A percentile compares a stretch with the other conserved stretches of the same genome.
Evolutionary conservation across 371 early-diverging fungal species (phyloP).

Genomic region (Mortierella sp.): DNA sequence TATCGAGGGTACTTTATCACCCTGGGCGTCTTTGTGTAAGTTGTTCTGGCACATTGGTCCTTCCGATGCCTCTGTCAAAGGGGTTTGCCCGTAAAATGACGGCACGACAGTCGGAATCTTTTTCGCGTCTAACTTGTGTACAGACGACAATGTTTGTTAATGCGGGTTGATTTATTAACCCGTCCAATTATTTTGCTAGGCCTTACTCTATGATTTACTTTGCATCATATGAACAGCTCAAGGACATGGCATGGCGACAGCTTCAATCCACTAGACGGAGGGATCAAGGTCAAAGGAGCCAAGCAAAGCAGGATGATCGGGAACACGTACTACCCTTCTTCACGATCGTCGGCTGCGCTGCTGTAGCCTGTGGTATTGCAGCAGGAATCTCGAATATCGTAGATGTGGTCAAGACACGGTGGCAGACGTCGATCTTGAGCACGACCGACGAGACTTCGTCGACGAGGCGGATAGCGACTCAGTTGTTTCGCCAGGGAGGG

Average conservation of each 20-base stretch:
- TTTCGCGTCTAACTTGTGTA: no score
- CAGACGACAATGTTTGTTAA: background rate
- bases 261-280: background rate
- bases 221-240: conserved; percentile 82
- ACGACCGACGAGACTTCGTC: conserved; percentile 41
- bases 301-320: background rate
- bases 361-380: conserved; percentile 71
- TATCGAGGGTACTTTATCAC: conserved; percentile 82
- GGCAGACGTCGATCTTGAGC: conserved; percentile 72
- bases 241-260: conserved; percentile 57
- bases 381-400: conserved; percentile 75
- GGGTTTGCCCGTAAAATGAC: background rate
- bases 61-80: background rate
- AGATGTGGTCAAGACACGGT: conserved; percentile 89
- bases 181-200: conserved; percentile 21
- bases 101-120: background rate
- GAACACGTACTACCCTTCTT: conserved; percentile 58
- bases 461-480: conserved; percentile 58
- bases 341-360: conserved; percentile 72
- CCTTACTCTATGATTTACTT: conserved; percentile 80
- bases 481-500: conserved; percentile 73
- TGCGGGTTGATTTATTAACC: background rate
- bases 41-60: background rate
- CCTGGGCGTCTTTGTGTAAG: conserved; percentile 76
- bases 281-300: background rate